Base-by-base conservation (phyloP, 2,329 filamentous ascomycete species). In the Harringtonia lauricola region DNA sequence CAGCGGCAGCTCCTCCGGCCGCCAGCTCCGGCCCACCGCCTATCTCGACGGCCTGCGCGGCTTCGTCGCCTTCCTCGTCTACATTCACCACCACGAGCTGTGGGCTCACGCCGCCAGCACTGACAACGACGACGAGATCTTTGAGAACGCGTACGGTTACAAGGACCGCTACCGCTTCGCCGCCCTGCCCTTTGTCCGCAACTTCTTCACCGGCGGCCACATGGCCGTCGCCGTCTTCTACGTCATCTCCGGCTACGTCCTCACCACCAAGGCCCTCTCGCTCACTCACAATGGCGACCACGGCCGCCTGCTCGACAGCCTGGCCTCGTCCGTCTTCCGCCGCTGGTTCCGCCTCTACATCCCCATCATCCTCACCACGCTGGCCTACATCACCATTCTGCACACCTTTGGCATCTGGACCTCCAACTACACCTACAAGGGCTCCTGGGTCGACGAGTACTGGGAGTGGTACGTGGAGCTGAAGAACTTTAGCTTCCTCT, bases 401-500 rank as follows among this genome's bases (percentile, higher is more conserved):
- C 74, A 81, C 51, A 48, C 71, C 0, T 66, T 77, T 31, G 67
- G 67, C 7, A 61, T 73, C 44, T 68, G 63, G 57, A 60, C 62
- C 8, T 46, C 63, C 8, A 60, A 64, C 13, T 58, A 58, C 19
- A 57, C 61, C 14, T 57, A 60, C 12, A 58, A 70, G 47, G 49
- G 49, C 5, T 71, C 51, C 28, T 67, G 69, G 52, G 47, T 55
- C 8, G 68, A 66, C 12, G 75, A 79, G 51, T 47, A 76, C 2
- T 73, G 68, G 62, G 51, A 57, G 7, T 65, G 68, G 52, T 72
- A 71, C 49, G 47, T 56, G 47, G 75, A 83, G 55, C 65, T 75
- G 55, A 84, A 83, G 56, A 82, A 82, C 57, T 83, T 80, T 61
- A 83, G 72, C 58, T 84, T 80, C 55, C 56, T 82, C 33, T 84